A percentile compares a stretch with the other conserved stretches of the same genome.
Conservation (phyloP, 2,329 filamentous ascomycete genomes). For the Penicillium sp. region DNA sequence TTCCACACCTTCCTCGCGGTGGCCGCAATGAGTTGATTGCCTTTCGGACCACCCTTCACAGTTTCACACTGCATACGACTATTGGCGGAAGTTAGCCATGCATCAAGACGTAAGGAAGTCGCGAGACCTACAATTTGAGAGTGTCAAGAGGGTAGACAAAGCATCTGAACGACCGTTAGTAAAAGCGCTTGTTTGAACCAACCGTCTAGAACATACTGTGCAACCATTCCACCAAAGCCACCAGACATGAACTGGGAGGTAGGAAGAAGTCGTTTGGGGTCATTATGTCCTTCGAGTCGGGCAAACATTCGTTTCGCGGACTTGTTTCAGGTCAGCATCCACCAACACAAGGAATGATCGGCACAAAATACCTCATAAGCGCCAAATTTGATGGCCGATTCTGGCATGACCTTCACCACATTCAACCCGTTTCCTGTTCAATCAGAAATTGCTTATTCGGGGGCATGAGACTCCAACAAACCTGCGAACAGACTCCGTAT, state of each 20-base stretch:
- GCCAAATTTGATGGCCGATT: slow-evolving; percentile 97
- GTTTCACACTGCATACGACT: slow-evolving; percentile 91
- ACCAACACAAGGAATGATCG: neutral
- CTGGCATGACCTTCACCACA: slow-evolving; percentile 96
- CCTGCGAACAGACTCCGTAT: slow-evolving; percentile 89
- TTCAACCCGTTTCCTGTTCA: slow-evolving; percentile 86
- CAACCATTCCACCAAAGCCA: slow-evolving; percentile 88
- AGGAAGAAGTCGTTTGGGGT: slow-evolving; percentile 75
- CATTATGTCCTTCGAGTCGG: slow-evolving; percentile 81
- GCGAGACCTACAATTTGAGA: slow-evolving; percentile 56
- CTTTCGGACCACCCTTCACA: slow-evolving; percentile 78
- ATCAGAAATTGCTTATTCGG: slow-evolving; percentile 19
- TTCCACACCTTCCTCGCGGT: slow-evolving; percentile 87
- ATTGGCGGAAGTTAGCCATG: slow-evolving; percentile 12
- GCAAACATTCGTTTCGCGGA: slow-evolving; percentile 87
- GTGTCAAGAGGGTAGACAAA: slow-evolving; percentile 91
- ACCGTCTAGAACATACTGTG: slow-evolving; percentile 63
- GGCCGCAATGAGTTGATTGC: slow-evolving; percentile 77
- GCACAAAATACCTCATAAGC: slow-evolving; percentile 73
- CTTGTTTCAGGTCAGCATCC: slow-evolving; percentile 38
- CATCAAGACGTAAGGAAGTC: neutral
- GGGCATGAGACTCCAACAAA: slow-evolving; percentile 50
- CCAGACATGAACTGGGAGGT: slow-evolving; percentile 89
- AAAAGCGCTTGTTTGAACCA: neutral
- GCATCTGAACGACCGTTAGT: slow-evolving; percentile 56